These are phyloP conservation scores for Arthrobotrys musiformis DNA, from an alignment of 2,329 filamentous ascomycete genomes.

Conservation along the genomic window DNA sequence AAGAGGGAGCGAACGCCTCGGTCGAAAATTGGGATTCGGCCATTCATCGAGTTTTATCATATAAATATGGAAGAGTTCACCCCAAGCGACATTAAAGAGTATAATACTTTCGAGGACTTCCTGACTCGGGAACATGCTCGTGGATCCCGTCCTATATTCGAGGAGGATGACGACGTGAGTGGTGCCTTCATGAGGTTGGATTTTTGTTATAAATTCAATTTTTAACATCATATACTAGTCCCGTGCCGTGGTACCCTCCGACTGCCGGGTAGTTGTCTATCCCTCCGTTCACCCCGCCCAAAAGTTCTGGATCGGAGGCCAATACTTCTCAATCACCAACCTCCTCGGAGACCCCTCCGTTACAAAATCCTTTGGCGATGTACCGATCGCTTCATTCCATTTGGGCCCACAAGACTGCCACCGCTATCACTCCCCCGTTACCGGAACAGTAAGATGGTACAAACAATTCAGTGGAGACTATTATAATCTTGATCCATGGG, in stretches of 20 bases:
- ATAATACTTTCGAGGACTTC: conserved; percentile 50
- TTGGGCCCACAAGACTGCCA: conserved; percentile 66
- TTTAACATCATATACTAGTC: conserved; percentile 9
- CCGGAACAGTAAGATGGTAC: conserved; percentile 62
- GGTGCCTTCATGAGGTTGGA: too few species aligned
- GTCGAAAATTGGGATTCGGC: conserved; percentile 62
- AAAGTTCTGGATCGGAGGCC: conserved; percentile 64
- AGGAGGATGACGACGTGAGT: background rate
- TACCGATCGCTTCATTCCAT: conserved; percentile 63
- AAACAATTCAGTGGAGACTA: conserved; percentile 64
- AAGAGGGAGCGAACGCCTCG: conserved; percentile 50
- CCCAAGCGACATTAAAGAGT: conserved; percentile 61
- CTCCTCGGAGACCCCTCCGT: conserved; percentile 61
- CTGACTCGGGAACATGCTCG: conserved; percentile 59
- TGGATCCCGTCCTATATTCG: conserved; percentile 62
- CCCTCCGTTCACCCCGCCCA: conserved; percentile 61
- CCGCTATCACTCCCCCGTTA: conserved; percentile 65
- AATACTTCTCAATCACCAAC: conserved; percentile 64
- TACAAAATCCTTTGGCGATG: conserved; percentile 28
- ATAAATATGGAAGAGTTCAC: conserved; percentile 63
- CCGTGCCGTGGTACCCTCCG: conserved; percentile 63
- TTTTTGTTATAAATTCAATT: too few species aligned
- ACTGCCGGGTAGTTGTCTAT: conserved; percentile 59
- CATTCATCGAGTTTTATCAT: conserved; percentile 62
- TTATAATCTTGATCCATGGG: conserved; percentile 64